Conservation (phyloP, 306 rosid genomes). For the Lupinus albus region DNA sequence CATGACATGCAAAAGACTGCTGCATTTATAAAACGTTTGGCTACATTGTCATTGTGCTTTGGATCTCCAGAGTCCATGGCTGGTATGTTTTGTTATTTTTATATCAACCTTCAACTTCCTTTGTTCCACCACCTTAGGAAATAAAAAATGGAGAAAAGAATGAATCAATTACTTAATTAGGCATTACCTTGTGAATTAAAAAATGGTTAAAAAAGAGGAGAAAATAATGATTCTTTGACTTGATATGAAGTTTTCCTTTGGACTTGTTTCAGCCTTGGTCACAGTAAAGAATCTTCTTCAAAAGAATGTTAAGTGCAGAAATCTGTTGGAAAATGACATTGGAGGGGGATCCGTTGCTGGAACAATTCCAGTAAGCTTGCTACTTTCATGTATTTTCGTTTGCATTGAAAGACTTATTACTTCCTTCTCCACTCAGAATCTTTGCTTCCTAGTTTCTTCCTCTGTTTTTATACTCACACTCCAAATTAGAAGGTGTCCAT, state of each 20-base stretch:
- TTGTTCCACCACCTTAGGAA: neutral
- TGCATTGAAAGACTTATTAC: neutral
- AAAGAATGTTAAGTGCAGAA: conserved; percentile 90
- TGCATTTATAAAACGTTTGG: conserved; percentile 88
- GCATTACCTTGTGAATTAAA: neutral
- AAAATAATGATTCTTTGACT: neutral
- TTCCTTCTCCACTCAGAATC: neutral
- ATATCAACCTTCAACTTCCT: neutral
- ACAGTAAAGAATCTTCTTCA: conserved; percentile 88
- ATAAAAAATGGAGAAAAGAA: neutral
- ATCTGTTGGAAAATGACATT: conserved; percentile 88
- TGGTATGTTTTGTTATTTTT: conserved; percentile 54
- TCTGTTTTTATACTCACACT: neutral
- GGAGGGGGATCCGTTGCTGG: conserved; percentile 96
- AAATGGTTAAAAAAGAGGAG: conserved; percentile 2
- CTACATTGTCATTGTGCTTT: conserved; percentile 68
- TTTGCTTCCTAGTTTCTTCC: neutral
- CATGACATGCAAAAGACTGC: conserved; percentile 99
- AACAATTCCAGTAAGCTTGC: conserved; percentile 63
- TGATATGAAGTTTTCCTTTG: conserved; percentile 34
- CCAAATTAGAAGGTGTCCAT: neutral
- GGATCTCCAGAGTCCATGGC: conserved; percentile 93
- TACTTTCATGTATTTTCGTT: conserved; percentile 23
- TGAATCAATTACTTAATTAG: too few species aligned
- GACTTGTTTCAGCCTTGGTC: conserved; percentile 73